Conservation (phyloP, 2,329 filamentous ascomycete genomes). For the Ophiostoma tasmaniense region DNA sequence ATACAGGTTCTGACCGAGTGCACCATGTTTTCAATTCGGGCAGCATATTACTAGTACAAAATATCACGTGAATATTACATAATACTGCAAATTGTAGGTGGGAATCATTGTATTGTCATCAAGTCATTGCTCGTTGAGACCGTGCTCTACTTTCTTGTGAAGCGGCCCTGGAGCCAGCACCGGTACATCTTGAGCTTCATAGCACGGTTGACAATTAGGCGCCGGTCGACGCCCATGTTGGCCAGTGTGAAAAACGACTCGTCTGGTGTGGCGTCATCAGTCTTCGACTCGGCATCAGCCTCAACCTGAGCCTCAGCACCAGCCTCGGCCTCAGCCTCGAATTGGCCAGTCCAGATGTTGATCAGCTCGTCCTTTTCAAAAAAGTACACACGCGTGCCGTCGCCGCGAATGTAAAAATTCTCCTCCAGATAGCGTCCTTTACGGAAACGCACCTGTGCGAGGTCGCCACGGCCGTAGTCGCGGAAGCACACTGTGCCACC, state of each 20-base stretch:
- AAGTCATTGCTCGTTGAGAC: slow-evolving; percentile 1
- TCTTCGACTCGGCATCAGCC: neutral
- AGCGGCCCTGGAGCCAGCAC: slow-evolving; percentile 86
- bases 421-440: slow-evolving; percentile 90
- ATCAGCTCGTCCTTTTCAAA: slow-evolving; percentile 81
- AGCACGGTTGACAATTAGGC: slow-evolving; percentile 86
- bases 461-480: slow-evolving; percentile 90
- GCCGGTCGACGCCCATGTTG: slow-evolving; percentile 74
- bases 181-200: slow-evolving; percentile 95
- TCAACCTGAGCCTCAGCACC: slow-evolving; percentile 18
- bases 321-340: neutral
- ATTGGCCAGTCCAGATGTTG: slow-evolving; percentile 60
- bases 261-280: slow-evolving; percentile 16
- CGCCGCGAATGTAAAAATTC: slow-evolving; percentile 94
- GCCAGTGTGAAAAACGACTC: slow-evolving; percentile 55
- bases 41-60: too few relatives aligned
- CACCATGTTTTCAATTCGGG: too few relatives aligned
- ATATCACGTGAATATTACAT: neutral
- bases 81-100: neutral
- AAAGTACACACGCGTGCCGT: slow-evolving; percentile 95
- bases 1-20: too few relatives aligned
- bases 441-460: slow-evolving; percentile 95
- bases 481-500: slow-evolving; percentile 91
- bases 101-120: slow-evolving; percentile 8
- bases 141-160: slow-evolving; percentile 51